Evolutionary conservation across 371 early-diverging fungal species (phyloP).

Genomic region (Chytridium lagenaria): DNA sequence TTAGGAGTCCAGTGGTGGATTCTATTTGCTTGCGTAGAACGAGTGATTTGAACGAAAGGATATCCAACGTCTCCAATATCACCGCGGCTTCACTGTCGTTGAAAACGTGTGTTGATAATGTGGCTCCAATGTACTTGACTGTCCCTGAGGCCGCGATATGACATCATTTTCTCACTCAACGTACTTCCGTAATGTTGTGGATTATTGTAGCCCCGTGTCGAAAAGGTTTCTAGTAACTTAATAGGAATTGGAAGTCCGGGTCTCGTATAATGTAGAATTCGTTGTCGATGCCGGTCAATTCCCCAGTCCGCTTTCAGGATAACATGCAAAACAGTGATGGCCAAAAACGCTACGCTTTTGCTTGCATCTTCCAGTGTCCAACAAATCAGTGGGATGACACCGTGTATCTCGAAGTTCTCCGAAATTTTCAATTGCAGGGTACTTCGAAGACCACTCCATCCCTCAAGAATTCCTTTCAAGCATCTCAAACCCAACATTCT

Average conservation of each 20-base stretch:
- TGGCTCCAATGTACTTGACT: background rate
- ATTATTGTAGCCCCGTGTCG: too few species aligned
- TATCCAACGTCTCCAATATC: background rate
- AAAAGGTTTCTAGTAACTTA: too few species aligned
- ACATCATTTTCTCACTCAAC: too few species aligned
- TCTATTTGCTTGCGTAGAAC: background rate
- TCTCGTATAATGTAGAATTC: background rate
- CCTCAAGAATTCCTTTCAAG: background rate
- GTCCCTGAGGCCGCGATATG: background rate
- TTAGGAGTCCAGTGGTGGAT: background rate
- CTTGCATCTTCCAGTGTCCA: background rate
- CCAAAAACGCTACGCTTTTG: background rate
- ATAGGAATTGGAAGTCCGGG: background rate
- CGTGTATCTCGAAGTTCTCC: background rate
- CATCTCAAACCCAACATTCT: constrained; percentile 2
- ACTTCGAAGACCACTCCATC: too few species aligned
- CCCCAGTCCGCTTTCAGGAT: background rate
- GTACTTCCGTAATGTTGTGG: too few species aligned
- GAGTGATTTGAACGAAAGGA: background rate
- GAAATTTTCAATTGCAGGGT: too few species aligned
- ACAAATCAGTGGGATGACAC: background rate
- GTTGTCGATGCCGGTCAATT: background rate
- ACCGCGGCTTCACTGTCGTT: background rate
- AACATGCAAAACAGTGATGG: background rate
- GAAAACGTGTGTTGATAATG: background rate